Base-by-base conservation (phyloP, 805 yeast genomes). In the Maudiozyma turicensis region DNA sequence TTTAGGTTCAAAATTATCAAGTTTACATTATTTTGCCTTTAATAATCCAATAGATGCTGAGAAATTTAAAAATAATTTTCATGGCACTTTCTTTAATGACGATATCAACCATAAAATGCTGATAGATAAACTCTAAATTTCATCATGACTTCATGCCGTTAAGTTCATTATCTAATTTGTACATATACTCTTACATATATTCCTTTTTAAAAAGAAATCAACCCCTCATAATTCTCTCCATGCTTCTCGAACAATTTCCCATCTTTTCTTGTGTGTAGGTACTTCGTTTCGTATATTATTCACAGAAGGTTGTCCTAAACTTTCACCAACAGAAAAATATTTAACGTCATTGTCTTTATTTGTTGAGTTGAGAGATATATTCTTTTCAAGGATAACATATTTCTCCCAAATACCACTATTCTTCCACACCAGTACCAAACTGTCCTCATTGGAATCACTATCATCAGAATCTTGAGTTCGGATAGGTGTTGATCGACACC, bases 331-430 rank as follows among this genome's bases (percentile, higher is more conserved):
- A 1, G 57, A 40, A 46, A 52, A 58, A 14, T 46, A 35, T 20
- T 31, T 38, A 8, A 29, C 33, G 13, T 49, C 40, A n/a, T 28
- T 15, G 8, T 13, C 38, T 35, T 14, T 8, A n/a, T 11, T 35
- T 6, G 15, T n/a, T 13, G 13, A 8, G 14, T n/a, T 35, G 20
- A 14, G 15, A 35, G 42, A 13, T 30, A 53, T 59, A 35, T 66
- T 68, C 49, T 70, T 75, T 55, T 82, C 88, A 11, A 78, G 72
- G 37, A 91, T 79, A 11, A 73, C 79, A 63, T 85, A 91, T 62
- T 85, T 87, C 61, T 91, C 97, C 96, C 96, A 87, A 31, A 81
- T 80, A 5, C 83, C 82, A 52, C 80, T 74, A 40, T 69, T 66
- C 50, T 77, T 75, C 96, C 97, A 89, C 3, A 91, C 68, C 0